These are phyloP conservation scores for Thoreauomyces humboldtii DNA, from an alignment of 192 early-diverging fungal genomes.

Conservation along the genomic window DNA sequence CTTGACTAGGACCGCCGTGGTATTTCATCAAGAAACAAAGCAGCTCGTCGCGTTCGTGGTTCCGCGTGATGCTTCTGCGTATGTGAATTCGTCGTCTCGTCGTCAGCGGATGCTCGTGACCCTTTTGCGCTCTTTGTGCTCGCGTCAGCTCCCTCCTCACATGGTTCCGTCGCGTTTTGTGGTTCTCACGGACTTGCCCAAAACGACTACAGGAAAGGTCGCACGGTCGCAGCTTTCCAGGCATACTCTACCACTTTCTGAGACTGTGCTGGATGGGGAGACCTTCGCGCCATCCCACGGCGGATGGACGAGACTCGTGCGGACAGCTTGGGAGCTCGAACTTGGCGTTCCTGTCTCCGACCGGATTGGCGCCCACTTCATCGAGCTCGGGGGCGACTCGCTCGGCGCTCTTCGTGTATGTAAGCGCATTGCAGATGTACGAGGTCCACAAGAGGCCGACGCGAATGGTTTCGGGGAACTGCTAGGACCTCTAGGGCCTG, in stretches of 20 bases:
- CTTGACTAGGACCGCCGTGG: neutral
- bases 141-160: conserved; percentile 5
- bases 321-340: conserved; percentile 13
- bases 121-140: neutral
- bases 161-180: conserved; percentile 22
- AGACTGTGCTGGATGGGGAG: conserved; percentile 20
- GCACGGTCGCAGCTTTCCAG: conserved; percentile 9
- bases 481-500: conserved; percentile 35
- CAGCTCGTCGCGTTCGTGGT: conserved; percentile 15
- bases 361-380: conserved; percentile 11
- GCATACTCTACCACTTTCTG: neutral
- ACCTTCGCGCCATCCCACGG: neutral
- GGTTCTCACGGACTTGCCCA: neutral
- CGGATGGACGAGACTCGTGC: conserved; percentile 12
- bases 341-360: neutral
- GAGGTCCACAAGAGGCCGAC: neutral
- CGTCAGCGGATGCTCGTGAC: neutral
- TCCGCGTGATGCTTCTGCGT: conserved; percentile 2
- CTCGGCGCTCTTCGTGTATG: conserved; percentile 33
- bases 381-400: conserved; percentile 39
- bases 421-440: conserved; percentile 3
- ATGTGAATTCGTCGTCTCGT: neutral
- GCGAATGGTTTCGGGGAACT: conserved; percentile 29
- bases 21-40: conserved; percentile 7
- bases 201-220: conserved; percentile 16